phyloP scores from a whole-genome alignment of 768 basidiomycete genomes.

The Rhodotorula kratochvilovae region DNA sequence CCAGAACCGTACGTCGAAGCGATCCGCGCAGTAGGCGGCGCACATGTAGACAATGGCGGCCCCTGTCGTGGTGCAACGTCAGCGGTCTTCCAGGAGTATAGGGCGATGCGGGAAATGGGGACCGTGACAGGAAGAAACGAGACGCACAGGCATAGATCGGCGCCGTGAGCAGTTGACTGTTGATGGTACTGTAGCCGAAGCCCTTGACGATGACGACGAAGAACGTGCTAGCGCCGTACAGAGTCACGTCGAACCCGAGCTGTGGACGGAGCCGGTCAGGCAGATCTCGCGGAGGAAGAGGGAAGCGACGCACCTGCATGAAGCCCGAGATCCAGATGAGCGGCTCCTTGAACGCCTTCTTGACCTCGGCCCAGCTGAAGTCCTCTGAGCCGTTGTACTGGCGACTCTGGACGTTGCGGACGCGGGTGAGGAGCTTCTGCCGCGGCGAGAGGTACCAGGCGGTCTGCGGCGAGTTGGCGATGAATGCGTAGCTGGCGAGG shows the following conservation, averaged over 20 bases:
- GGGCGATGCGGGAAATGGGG: too few relatives aligned
- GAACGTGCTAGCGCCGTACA: conserved; percentile 32
- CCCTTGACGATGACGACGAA: conserved; percentile 27
- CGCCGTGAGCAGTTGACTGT: conserved; percentile 14
- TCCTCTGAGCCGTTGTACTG: conserved; percentile 19
- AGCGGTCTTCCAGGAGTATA: background rate
- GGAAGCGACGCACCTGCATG: background rate
- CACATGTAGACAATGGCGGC: conserved; percentile 24
- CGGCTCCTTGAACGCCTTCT: conserved; percentile 8
- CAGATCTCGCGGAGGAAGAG: background rate
- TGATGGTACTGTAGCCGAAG: conserved; percentile 5
- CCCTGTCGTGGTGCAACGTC: background rate
- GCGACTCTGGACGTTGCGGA: conserved; percentile 12
- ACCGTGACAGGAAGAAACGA: background rate
- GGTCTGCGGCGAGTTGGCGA: conserved; percentile 19
- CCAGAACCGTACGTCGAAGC: conserved; percentile 16
- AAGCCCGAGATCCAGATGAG: conserved; percentile 12
- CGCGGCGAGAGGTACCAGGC: conserved; percentile 24
- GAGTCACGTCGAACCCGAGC: background rate
- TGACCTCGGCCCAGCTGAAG: conserved; percentile 26
- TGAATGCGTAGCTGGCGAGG: conserved; percentile 5
- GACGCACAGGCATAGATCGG: background rate
- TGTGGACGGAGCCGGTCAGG: too few relatives aligned
- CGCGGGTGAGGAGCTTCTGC: conserved; percentile 23
- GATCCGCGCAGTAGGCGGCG: conserved; percentile 16